These are phyloP conservation scores for Syzygium aromaticum DNA, from an alignment of 345 rosid species.

Conservation along the genomic window DNA sequence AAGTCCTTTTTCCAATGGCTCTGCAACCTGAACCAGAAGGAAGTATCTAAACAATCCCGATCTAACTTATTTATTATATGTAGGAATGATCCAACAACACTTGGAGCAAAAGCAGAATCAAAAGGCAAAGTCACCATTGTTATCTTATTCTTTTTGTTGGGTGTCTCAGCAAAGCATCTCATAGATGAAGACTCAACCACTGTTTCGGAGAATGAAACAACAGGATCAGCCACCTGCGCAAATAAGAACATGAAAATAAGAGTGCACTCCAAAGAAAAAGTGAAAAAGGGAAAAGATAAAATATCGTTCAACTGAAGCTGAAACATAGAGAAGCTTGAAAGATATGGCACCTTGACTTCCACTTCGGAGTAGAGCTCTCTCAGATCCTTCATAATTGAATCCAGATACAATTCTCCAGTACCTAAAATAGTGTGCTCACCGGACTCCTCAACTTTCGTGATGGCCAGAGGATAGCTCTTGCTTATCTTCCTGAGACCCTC, in stretches of 20 bases:
- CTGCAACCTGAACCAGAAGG: conserved; percentile 59
- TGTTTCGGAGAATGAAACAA: conserved; percentile 96
- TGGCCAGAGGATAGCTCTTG: conserved; percentile 97
- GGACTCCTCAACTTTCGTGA: conserved; percentile 94
- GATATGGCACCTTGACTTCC: conserved; percentile 77
- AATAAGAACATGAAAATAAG: conserved; percentile 7
- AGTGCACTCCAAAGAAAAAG: neutral
- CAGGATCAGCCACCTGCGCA: conserved; percentile 91
- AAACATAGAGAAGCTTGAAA: neutral
- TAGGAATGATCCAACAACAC: neutral
- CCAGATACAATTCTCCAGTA: conserved; percentile 92
- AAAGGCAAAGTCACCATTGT: conserved; percentile 54
- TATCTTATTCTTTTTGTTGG: conserved; percentile 93
- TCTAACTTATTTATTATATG: neutral
- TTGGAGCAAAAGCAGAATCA: conserved; percentile 1
- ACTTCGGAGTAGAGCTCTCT: conserved; percentile 98
- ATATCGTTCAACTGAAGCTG: neutral
- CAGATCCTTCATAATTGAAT: conserved; percentile 97
- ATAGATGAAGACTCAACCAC: conserved; percentile 97
- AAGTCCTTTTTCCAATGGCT: conserved; percentile 93
- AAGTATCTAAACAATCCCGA: neutral
- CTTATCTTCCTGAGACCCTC: conserved; percentile 98
- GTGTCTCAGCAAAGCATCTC: conserved; percentile 99
- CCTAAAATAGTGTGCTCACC: conserved; percentile 98
- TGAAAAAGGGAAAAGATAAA: neutral